These are phyloP conservation scores for Elsinoe arachidis DNA, from an alignment of 2,329 filamentous ascomycete species.

Conservation along the genomic window DNA sequence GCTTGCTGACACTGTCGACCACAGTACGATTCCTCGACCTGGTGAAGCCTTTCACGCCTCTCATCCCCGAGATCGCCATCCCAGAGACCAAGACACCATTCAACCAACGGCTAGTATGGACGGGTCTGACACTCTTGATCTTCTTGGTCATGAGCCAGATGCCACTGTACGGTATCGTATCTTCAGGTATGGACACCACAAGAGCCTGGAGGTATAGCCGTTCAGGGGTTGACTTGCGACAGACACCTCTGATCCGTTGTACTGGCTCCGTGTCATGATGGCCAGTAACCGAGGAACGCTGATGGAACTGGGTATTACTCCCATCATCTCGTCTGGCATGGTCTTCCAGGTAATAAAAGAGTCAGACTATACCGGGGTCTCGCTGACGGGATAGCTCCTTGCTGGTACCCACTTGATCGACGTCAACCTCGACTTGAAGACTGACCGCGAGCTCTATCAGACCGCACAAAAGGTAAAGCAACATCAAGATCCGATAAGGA, in stretches of 20 bases:
- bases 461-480: slow-evolving; percentile 73
- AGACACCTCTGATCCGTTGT: slow-evolving; percentile 87
- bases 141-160: slow-evolving; percentile 99
- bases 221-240: slow-evolving; percentile 16
- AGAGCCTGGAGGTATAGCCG: slow-evolving; percentile 19
- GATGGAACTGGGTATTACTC: slow-evolving; percentile 56
- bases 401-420: slow-evolving; percentile 99
- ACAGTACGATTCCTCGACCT: slow-evolving; percentile 97
- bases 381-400: slow-evolving; percentile 54
- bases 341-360: slow-evolving; percentile 66
- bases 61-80: slow-evolving; percentile 97
- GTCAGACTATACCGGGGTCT: not conserved
- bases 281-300: slow-evolving; percentile 68
- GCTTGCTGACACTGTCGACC: slow-evolving; percentile 9
- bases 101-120: slow-evolving; percentile 65
- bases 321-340: slow-evolving; percentile 99
- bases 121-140: slow-evolving; percentile 70
- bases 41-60: slow-evolving; percentile 98
- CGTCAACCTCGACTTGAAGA: slow-evolving; percentile 99
- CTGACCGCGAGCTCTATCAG: slow-evolving; percentile 98
- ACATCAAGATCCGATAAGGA: not conserved
- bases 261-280: slow-evolving; percentile 99
- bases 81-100: slow-evolving; percentile 98
- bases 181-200: slow-evolving; percentile 54
- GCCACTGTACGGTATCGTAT: slow-evolving; percentile 96